Evolutionary conservation across 1,284 basidiomycete genomes (phyloP), one percentile per base, ranked within the genome.

Genomic region (Ustilago vetiveriae): DNA sequence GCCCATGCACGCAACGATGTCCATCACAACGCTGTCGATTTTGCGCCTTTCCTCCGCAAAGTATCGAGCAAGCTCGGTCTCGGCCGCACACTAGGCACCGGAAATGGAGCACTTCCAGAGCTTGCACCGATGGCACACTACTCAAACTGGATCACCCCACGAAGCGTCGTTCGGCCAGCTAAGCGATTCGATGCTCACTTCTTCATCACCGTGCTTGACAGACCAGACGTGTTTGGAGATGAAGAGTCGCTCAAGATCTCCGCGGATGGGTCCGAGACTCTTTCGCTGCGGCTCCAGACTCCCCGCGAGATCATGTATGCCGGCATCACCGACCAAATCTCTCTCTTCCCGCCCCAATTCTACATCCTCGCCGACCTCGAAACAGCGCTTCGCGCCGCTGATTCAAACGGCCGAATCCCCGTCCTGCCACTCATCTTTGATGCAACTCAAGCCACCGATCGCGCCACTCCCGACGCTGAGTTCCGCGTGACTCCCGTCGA

Each of bases 101-200:
- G 62, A 2, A 30, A 38, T n/a, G 29, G 22, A 6, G 43, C 52
- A 5, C 41, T 64, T 23, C 65, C 65, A 2, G 53, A 50, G 27
- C 32, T 78, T 0, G 70, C 75, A 14, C 57, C 68, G 4, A 68
- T 79, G 63, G 46, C 53, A 0, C 73, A 77, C 48, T 57, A 76
- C 42, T 72, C 71, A 19, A 71, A 76, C 57, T 79, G 76, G 76
- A 69, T 79, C 50, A 79, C 76, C 5, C 76, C 76, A 0, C 42
- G 68, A n/a, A 44, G 68, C 29, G 67, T 79, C 24, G 70, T 77
- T 6, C 56, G 76, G 3, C 76, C 76, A 0, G 75, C 71, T 3
- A 79, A 79, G 35, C 66, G 76, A 16, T 79, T 79, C 63, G 74
- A 78, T 35, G 71, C 76, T 4, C 76, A 78, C 51, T 79, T 79